Evolutionary conservation across 352 stramenopile genomes (phyloP), one percentile per base, ranked within the genome.

Genomic region (Globisporangium middletonii): DNA sequence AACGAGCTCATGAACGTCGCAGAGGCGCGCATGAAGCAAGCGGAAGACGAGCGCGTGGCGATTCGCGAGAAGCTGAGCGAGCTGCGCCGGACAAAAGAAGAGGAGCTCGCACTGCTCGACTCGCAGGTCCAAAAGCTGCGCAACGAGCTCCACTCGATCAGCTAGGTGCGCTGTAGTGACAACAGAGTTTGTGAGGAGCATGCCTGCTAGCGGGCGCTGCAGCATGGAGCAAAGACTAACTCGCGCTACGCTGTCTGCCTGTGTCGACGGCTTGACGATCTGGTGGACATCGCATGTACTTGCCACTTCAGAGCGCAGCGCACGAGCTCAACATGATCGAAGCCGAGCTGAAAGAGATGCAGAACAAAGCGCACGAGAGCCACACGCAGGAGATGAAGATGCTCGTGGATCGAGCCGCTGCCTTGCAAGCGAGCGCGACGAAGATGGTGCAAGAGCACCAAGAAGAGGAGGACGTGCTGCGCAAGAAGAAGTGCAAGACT

Each of bases 391-490:
- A 96, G 56, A 90, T 93, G 72, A 87, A 86, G 45, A 52, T 71
- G 62, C 60, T 91, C 50, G 42, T 79, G 12, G 77, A 90, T 49
- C 78, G 79, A 61, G 71, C 79, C 9, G 64, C 68, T 13, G 65
- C 69, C 41, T 67, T 93, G 43, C 67, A 89, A 52, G 54, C 75
- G n/a, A 67, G 73, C 50, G 68, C 83, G 19, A 67, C 55, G 43
- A 89, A 89, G 54, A 80, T 91, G 75, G 79, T 73, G n/a, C 71
- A 78, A 55, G 84, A 94, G 46, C 84, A 95, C 61, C 83, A 88
- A 52, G 80, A 96, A 60, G 73, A 83, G 54, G 87, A 96, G 47
- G 84, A 91, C 23, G 42, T 60, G 19, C 68, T 95, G 33, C 80
- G 80, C 41, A 95, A 95, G 59, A 82, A 79, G 62, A 94, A 94